Base-by-base conservation (phyloP, 2,329 filamentous ascomycete genomes). In the Claviceps purpurea region DNA sequence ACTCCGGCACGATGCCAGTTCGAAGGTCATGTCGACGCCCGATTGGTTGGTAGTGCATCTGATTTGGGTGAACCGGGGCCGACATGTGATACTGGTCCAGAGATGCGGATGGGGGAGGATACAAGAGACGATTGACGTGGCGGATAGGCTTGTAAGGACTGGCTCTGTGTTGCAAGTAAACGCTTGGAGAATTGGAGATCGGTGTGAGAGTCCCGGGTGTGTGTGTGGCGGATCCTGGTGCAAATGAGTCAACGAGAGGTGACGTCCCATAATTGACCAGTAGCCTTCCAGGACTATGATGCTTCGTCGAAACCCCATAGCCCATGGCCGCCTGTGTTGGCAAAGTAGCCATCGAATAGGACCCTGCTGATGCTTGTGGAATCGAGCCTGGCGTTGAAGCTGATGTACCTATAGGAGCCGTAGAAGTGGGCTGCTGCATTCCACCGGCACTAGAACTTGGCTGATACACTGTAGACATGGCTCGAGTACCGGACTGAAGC, bases 131-230 rank as follows among this genome's bases (percentile, higher is more conserved):
- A 59, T 93, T 89, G 54, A 96, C 88, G 55, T 88, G 80, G 50
- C 90, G 85, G 41, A 96, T 85, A 1, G 91, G 91, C 57, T 89
- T 87, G 68, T 97, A 97, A 3, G 93, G 93, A 52, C 91, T 97
- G 56, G 87, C 84, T 52, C 93, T 81, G 64, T 95, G 88, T 62
- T 87, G 85, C 40, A 96, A 74, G 68, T 94, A 94, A 61, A 88
- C 81, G 11, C 87, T 90, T 1, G 91, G 91, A 37, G 93, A 97
- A 57, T 93, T 78, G 37, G 87, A 84, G 45, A 81, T 79, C 5
- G 85, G 82, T 8, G 82, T 79, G 48, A 82, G 77, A 4, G 59
- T 59, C 41, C 68, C 62, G 2, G 85, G 83, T 8, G 82, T 79
- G 50, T 81, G 77, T 11, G 76, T 70, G 11, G 72, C 68, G 2